Conservation (phyloP, 495 filamentous ascomycete species). For the Xylaria grammica region DNA sequence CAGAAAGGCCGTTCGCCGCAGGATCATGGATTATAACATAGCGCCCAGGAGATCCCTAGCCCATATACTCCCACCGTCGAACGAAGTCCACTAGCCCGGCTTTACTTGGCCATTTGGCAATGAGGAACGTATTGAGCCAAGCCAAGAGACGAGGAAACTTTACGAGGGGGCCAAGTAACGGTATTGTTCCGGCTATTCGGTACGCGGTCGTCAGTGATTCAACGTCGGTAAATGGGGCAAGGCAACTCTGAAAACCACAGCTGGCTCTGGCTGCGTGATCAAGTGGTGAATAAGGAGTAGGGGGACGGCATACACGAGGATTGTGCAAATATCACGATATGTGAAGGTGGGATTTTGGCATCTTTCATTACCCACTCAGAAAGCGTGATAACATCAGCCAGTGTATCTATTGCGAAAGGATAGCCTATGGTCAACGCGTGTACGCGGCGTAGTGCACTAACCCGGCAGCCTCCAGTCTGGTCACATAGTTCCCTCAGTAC, state of each 20-base stretch:
- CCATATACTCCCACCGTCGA: conserved; percentile 29
- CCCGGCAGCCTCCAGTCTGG: conserved; percentile 57
- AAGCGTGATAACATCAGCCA: conserved; percentile 61
- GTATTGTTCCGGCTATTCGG: conserved; percentile 66
- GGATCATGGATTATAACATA: conserved; percentile 63
- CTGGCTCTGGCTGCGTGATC: conserved; percentile 18
- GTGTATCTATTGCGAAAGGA: conserved; percentile 66
- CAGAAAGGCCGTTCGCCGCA: conserved; percentile 50
- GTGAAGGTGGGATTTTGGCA: conserved; percentile 61
- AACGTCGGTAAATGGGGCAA: conserved; percentile 70
- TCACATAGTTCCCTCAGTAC: conserved; percentile 43
- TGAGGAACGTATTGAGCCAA: conserved; percentile 31
- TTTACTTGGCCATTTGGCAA: conserved; percentile 34
- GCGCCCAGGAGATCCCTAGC: conserved; percentile 43
- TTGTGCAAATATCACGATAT: conserved; percentile 71
- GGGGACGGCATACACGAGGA: conserved; percentile 73
- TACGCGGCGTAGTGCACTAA: conserved; percentile 53
- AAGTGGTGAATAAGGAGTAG: conserved; percentile 52
- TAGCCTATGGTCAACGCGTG: conserved; percentile 79
- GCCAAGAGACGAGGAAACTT: conserved; percentile 36
- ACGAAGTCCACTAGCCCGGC: conserved; percentile 30
- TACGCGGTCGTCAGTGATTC: conserved; percentile 67
- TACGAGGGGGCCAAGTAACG: conserved; percentile 67
- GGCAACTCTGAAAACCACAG: conserved; percentile 60
- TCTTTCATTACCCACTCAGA: conserved; percentile 45